phyloP scores from a whole-genome alignment of 352 stramenopile species.

The Globisporangium nagaii region DNA sequence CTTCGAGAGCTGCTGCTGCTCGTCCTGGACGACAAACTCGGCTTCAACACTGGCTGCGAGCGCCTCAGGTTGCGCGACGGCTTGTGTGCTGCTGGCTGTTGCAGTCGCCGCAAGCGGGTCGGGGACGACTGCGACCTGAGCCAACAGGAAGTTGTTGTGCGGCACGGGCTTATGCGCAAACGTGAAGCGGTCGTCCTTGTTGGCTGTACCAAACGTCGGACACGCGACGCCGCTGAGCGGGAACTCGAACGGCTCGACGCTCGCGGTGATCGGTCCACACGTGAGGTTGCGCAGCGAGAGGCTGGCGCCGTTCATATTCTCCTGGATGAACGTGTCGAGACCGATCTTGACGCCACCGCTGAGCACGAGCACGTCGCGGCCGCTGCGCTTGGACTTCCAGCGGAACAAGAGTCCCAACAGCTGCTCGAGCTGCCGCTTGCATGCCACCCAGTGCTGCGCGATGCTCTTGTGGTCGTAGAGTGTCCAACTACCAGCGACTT shows the following conservation, averaged over 20 bases:
- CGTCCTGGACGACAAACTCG: constrained; percentile 39
- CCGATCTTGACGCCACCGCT: constrained; percentile 59
- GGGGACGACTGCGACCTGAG: constrained; percentile 20
- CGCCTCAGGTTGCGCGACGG: too few relatives aligned
- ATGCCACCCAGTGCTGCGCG: constrained; percentile 64
- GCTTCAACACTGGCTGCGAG: constrained; percentile 31
- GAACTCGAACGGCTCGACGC: constrained; percentile 45
- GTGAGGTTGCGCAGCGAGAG: constrained; percentile 53
- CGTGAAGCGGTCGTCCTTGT: constrained; percentile 50
- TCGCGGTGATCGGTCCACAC: constrained; percentile 54
- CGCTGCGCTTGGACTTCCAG: constrained; percentile 68
- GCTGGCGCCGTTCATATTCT: constrained; percentile 24
- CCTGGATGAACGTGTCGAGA: constrained; percentile 56
- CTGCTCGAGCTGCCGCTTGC: constrained; percentile 61
- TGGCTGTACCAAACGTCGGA: constrained; percentile 28
- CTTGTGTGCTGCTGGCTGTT: not conserved
- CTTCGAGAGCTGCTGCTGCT: not conserved
- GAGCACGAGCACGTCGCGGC: constrained; percentile 64
- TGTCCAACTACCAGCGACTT: constrained; percentile 16
- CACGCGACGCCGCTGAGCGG: constrained; percentile 43
- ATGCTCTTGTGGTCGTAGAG: constrained; percentile 55
- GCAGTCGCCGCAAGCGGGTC: constrained; percentile 11
- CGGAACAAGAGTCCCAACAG: constrained; percentile 62
- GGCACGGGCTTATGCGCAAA: constrained; percentile 37
- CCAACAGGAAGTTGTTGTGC: constrained; percentile 59